Conservation (phyloP, 139 green algal species). For the Chlorella sorokiniana region DNA sequence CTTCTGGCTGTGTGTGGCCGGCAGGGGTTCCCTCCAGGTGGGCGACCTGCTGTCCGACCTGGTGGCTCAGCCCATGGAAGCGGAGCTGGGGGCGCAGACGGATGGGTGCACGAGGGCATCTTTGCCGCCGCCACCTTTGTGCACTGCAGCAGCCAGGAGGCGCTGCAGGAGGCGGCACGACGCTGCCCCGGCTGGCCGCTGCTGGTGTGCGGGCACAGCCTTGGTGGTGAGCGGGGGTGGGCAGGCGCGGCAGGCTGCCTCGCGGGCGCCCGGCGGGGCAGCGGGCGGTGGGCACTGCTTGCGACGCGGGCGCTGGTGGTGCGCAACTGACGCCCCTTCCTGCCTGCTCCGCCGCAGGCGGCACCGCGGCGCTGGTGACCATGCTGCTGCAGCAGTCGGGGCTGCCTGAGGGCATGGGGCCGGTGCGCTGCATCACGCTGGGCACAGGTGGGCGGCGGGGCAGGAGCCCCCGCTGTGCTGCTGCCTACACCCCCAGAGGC, state of each 20-base stretch:
- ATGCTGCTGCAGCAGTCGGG: conserved; percentile 48
- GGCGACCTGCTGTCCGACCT: conserved; percentile 60
- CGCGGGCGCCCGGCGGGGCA: too few species aligned
- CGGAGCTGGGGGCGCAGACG: conserved; percentile 43
- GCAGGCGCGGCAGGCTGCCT: too few species aligned
- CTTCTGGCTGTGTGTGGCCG: too few species aligned
- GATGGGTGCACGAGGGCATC: conserved; percentile 53
- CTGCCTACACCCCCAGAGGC: too few species aligned
- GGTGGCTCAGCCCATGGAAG: conserved; percentile 47
- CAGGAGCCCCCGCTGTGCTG: too few species aligned
- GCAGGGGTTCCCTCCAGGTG: conserved; percentile 54
- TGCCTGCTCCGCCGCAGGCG: conserved; percentile 37
- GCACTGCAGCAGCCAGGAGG: conserved; percentile 55
- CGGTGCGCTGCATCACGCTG: conserved; percentile 46
- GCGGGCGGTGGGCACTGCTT: not conserved
- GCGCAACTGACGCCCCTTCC: too few species aligned
- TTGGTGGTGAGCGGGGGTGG: conserved; percentile 46
- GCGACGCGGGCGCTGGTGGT: too few species aligned
- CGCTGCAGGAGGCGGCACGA: conserved; percentile 41
- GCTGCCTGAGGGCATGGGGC: conserved; percentile 39
- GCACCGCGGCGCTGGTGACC: conserved; percentile 50
- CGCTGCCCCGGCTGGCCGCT: conserved; percentile 59
- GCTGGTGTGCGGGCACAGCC: conserved; percentile 56
- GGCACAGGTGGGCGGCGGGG: conserved; percentile 36
- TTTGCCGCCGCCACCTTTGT: conserved; percentile 59